Evolutionary conservation across 106 monocot genomes (phyloP).

Genomic region (Dendrobium nobile): DNA sequence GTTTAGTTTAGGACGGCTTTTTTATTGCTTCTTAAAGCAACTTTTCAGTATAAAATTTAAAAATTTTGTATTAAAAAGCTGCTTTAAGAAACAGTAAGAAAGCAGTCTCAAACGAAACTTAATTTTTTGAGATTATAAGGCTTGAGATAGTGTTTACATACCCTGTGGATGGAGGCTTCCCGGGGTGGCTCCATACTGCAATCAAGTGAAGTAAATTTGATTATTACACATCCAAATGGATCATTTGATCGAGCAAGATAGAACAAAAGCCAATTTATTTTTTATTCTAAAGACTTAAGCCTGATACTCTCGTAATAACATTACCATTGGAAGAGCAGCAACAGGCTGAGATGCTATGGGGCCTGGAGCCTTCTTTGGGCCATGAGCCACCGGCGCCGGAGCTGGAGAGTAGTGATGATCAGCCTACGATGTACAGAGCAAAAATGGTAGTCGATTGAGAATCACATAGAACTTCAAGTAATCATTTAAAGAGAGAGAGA

Average conservation of each 20-base stretch:
- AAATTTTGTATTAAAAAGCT: too few species aligned
- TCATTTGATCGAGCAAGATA: background rate
- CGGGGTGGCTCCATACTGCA: slow-evolving; percentile 41
- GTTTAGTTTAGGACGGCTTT: too few species aligned
- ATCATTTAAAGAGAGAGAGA: background rate
- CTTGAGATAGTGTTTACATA: background rate
- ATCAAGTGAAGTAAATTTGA: background rate
- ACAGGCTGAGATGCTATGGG: too few species aligned
- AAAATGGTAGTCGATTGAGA: background rate
- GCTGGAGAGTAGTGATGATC: background rate
- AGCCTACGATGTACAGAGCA: background rate
- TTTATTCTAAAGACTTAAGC: background rate
- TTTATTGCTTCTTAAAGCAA: too few species aligned
- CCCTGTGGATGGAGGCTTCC: slow-evolving; percentile 48
- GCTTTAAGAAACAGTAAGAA: too few species aligned
- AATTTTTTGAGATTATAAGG: background rate
- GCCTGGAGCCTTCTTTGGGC: background rate
- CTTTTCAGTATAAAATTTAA: too few species aligned
- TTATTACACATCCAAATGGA: background rate
- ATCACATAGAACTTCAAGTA: background rate
- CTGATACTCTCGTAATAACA: background rate
- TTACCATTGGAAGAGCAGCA: slow-evolving; percentile 9
- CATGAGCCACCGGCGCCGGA: background rate
- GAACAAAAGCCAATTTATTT: background rate
- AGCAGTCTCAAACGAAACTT: too few species aligned